These are phyloP conservation scores for Xylariaceae sp. DNA, from an alignment of 2,329 filamentous ascomycete species.

Conservation along the genomic window DNA sequence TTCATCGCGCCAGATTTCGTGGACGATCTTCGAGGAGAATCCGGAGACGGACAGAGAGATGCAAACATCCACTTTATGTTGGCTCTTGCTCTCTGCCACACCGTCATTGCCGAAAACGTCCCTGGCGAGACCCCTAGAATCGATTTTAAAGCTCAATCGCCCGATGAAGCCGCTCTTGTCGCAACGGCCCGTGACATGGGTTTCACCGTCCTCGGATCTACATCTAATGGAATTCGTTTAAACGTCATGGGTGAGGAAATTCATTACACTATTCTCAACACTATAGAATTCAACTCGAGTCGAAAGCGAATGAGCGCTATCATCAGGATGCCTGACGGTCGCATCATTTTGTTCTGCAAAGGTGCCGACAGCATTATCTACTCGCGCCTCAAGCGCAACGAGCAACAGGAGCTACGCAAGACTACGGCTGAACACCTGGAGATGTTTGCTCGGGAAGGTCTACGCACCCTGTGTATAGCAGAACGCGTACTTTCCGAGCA, in stretches of 20 bases:
- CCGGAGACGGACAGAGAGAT: slow-evolving; percentile 67
- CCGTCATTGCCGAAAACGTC: slow-evolving; percentile 83
- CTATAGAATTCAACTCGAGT: slow-evolving; percentile 93
- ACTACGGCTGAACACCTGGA: slow-evolving; percentile 90
- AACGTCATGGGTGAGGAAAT: slow-evolving; percentile 83
- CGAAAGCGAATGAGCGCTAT: slow-evolving; percentile 98
- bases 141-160: slow-evolving; percentile 94
- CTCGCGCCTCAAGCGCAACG: slow-evolving; percentile 75
- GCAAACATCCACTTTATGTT: slow-evolving; percentile 92
- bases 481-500: slow-evolving; percentile 72
- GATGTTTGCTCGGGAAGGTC: slow-evolving; percentile 91
- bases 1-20: slow-evolving; percentile 91
- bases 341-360: slow-evolving; percentile 91
- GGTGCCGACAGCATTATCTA: slow-evolving; percentile 97
- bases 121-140: slow-evolving; percentile 89
- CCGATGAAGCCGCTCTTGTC: slow-evolving; percentile 91
- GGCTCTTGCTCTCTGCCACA: slow-evolving; percentile 90
- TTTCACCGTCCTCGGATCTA: slow-evolving; percentile 81
- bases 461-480: slow-evolving; percentile 91
- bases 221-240: slow-evolving; percentile 73
- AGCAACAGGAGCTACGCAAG: slow-evolving; percentile 77
- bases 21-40: slow-evolving; percentile 70
- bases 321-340: slow-evolving; percentile 85
- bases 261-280: slow-evolving; percentile 84
- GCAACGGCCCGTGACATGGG: slow-evolving; percentile 92